Evolutionary conservation across 1,284 basidiomycete genomes (phyloP).

Genomic region (Ustilago sp.): DNA sequence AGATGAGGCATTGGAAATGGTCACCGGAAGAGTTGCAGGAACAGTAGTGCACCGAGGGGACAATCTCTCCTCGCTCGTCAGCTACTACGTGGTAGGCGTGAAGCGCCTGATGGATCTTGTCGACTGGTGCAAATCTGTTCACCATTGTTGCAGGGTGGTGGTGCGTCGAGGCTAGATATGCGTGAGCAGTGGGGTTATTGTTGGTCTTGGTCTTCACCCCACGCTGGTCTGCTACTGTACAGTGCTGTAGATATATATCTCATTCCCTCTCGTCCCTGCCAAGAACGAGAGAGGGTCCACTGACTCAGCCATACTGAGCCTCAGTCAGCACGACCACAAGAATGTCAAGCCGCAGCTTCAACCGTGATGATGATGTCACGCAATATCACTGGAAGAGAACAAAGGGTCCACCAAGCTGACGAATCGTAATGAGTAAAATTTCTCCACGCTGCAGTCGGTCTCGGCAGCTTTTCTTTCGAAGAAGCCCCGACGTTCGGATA

Average conservation of each 20-base stretch:
- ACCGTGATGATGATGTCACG: not conserved
- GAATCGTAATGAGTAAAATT: slow-evolving; percentile 11
- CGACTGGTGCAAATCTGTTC: slow-evolving; percentile 38
- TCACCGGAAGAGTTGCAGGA: slow-evolving; percentile 25
- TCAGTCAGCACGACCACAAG: slow-evolving; percentile 8
- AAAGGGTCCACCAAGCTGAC: not conserved
- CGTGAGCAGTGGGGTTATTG: not conserved
- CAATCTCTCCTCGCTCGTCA: slow-evolving; percentile 41
- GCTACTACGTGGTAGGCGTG: slow-evolving; percentile 53
- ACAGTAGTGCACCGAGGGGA: slow-evolving; percentile 50
- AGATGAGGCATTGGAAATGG: slow-evolving; percentile 70
- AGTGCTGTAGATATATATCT: not conserved
- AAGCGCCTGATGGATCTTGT: slow-evolving; percentile 45
- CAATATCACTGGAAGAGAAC: not conserved
- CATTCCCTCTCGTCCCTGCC: not conserved
- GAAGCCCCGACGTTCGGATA: not conserved
- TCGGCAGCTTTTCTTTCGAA: not conserved
- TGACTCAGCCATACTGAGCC: not conserved
- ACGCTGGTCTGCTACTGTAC: not conserved
- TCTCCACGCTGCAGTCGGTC: not conserved
- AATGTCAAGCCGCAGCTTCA: not conserved
- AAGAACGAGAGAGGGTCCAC: not conserved
- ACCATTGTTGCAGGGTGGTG: slow-evolving; percentile 15
- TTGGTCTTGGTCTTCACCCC: not conserved
- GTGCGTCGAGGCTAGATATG: not conserved